Percentiles rank a stretch among this genome's conserved stretches.
These are phyloP conservation scores for Glycine tomentella DNA, from an alignment of 306 rosid genomes.

Conservation along the genomic window DNA sequence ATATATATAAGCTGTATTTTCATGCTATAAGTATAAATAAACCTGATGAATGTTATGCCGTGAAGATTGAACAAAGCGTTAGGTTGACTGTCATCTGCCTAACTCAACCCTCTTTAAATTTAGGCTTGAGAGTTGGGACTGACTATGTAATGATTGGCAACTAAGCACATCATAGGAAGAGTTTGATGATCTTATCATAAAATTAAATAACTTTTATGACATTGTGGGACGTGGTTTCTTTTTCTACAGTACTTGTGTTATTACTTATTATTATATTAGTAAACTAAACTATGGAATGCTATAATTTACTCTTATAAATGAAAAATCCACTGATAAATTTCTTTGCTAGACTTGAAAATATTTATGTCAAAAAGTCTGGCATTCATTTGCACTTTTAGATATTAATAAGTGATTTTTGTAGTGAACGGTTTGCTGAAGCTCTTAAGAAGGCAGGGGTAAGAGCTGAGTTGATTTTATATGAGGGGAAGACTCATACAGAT, in stretches of 20 bases:
- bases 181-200: conserved; percentile 13
- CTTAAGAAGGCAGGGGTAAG: conserved; percentile 72
- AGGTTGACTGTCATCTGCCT: conserved; percentile 14
- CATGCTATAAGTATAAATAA: conserved; percentile 19
- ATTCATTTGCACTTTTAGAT: conserved; percentile 22
- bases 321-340: conserved; percentile 31
- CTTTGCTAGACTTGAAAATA: conserved; percentile 2
- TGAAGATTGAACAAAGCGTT: not conserved
- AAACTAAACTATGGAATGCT: conserved; percentile 15
- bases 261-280: too few relatives aligned
- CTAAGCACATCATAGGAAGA: not conserved
- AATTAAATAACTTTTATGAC: not conserved
- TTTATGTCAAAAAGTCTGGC: conserved; percentile 12
- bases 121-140: not conserved
- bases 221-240: conserved; percentile 33
- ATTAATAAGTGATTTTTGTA: conserved; percentile 54
- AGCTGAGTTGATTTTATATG: conserved; percentile 71
- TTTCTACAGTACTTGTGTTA: not conserved
- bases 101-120: not conserved
- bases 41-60: not conserved
- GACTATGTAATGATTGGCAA: not conserved
- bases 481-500: conserved; percentile 96
- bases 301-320: conserved; percentile 6
- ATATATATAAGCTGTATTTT: not conserved
- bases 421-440: conserved; percentile 68